Base-by-base conservation (phyloP, 2,329 filamentous ascomycete genomes). In the Trichoderma afroharzianum region DNA sequence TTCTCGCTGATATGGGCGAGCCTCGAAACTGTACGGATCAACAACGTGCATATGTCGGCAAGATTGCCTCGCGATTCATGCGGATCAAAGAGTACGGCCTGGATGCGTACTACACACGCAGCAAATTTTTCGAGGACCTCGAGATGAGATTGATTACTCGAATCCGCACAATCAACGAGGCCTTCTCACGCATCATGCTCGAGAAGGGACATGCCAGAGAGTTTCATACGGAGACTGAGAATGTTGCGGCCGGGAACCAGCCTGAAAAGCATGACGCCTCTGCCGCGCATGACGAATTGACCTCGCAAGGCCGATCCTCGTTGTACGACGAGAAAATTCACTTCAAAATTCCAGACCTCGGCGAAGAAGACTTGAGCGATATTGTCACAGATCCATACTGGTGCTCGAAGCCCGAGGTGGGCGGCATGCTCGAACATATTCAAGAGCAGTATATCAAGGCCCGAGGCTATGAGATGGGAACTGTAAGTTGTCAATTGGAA, bases 391-490 rank as follows among this genome's bases (percentile, higher is more conserved):
- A 79, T 1, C 24, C 73, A 0, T 78, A 75, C 2, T 28, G 61
- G 18, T 76, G 75, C 58, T 47, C 74, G 5, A 1, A 59, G 11
- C 74, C 77, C 0, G 8, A 47, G 0, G 5, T 71, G 0, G 74
- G 76, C 0, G 73, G 78, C 5, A 87, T 90, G 61, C 77, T 85
- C 68, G 57, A 39, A 0, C 70, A 74, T 3, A 76, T 79, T 0
- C 86, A 88, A 73, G 73, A 74, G 0, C 74, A 77, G 0, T 87
- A 83, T 5, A 59, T 74, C 1, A 57, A 72, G 1, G 77, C 76
- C 0, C 85, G 87, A 0, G 88, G 87, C 0, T 85, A 86, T 18
- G 86, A 90, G 64, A 72, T 91, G 0, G 88, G 88, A 0, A 89
- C 84, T 4, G 82, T 83, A 71, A 75, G 79, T 1, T 53, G 59